Base-by-base conservation (phyloP, 2,329 filamentous ascomycete species). In the Aotearoamyces nothofagi region DNA sequence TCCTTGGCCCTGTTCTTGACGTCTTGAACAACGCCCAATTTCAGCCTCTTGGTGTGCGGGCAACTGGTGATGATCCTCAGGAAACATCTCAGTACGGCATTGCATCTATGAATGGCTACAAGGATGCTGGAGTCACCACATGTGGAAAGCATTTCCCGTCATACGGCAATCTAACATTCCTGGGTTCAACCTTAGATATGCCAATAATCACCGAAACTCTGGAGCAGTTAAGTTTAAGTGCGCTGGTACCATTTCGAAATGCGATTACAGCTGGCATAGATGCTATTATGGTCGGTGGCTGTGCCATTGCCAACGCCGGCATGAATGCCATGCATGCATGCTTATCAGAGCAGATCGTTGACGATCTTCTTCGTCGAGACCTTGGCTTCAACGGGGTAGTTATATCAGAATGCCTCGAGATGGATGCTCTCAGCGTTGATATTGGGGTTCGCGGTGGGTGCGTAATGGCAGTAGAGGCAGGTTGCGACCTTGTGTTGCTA, bases 121-220 rank as follows among this genome's bases (percentile, higher is more conserved):
- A 87, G 43, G 82, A 93, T 50, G 86, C 81, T 8, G 86, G 87
- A 0, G 57, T 94, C 25, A 81, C 77, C 3, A 92, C 83, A 1
- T 84, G 90, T 46, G 87, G 87, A 32, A 96, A 96, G 51, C 87
- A 96, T 52, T 94, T 96, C 42, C 87, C 87, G 3, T 93, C 84
- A 0, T 96, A 94, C 46, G 87, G 87, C 17, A 94, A 93, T 44
- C 61, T 96, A 11, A 86, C 94, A 50, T 93, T 94, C 43, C 68
- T 92, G 2, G 86, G 84, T 9, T 92, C 84, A 4, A 86, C 81
- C 26, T 59, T 92, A 14, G 86, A 94, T 44, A 84, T 96, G 16
- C 87, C 87, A 9, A 90, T 92, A 36, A 94, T 96, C 42, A 94
- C 84, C 0, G 86, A 96, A 49, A 92, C 86, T 0, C 56, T 94